Base-by-base conservation (phyloP, 140 eudicot genomes). In the Stevia rebaudiana region DNA sequence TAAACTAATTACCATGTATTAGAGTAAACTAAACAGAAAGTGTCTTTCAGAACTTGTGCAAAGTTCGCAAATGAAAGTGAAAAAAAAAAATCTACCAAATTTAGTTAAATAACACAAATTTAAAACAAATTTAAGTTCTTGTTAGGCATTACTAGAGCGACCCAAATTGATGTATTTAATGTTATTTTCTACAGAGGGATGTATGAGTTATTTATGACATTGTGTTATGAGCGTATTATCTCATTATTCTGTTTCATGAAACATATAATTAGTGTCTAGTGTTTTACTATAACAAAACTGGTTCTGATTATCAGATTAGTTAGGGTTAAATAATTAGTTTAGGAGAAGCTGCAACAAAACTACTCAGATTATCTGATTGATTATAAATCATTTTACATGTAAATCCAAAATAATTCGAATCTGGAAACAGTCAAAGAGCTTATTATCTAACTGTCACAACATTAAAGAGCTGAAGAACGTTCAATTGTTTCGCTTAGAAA, bases 81-180 rank as follows among this genome's bases (percentile, higher is more conserved):
- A 44, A 23, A 49, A 8, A 44, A 23, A 18, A 0, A 13, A 12
- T 17, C 11, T 43, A 31, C 6, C 15, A 42, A n/a, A 43, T n/a
- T 12, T 12, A 12, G 12, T 30, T 36, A 16, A 30, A 18, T 17
- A 12, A 25, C 15, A 2, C 28, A 28, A n/a, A 1, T 30, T 30
- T 30, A 28, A 33, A 60, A 60, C 9, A 15, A 41, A 62, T n/a
- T 33, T 59, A 40, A 62, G 68, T 42, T 23, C 67, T 41, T 40
- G 41, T n/a, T 12, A 51, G 40, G 21, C 30, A 49, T 49, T 18
- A 49, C 2, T 49, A 9, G 13, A 11, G 28, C 21, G 56, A 18
- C 48, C 46, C 46, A 12, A 40, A 11, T 8, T 40, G 43, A 6
- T 37, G 9, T 8, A 40, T 40, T 40, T 40, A 12, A 15, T 40